Conservation (phyloP, 306 rosid species). For the Dalbergia cultrata region DNA sequence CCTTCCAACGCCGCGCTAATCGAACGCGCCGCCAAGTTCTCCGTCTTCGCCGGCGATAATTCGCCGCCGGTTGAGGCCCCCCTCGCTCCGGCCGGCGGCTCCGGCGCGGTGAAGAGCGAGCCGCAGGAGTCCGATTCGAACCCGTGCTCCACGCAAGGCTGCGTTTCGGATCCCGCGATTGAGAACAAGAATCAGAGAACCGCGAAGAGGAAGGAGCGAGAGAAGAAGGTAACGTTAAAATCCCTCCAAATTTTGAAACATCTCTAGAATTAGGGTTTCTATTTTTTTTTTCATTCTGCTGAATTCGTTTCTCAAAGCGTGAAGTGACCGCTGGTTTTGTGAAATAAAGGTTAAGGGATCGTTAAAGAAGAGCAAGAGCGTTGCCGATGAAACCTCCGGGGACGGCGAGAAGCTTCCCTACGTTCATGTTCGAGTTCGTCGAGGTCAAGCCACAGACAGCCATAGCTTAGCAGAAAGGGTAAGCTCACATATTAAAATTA, state of each 20-base stretch:
- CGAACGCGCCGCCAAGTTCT: constrained; percentile 77
- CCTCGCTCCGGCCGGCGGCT: constrained; percentile 48
- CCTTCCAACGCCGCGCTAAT: constrained; percentile 63
- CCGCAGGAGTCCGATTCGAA: constrained; percentile 80
- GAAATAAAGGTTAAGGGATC: constrained; percentile 68
- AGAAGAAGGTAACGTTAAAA: constrained; percentile 71
- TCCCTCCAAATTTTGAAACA: neutral
- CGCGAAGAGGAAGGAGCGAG: constrained; percentile 88
- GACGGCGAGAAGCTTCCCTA: constrained; percentile 82
- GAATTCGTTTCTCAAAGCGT: constrained; percentile 37
- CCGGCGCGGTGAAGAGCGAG: constrained; percentile 80
- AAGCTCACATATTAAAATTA: constrained; percentile 50
- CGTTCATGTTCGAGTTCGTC: constrained; percentile 96
- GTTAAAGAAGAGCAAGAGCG: constrained; percentile 74
- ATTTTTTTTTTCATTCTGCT: neutral
- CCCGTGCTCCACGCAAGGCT: constrained; percentile 63
- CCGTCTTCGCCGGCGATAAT: constrained; percentile 67
- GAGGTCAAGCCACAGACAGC: constrained; percentile 98
- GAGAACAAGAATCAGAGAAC: constrained; percentile 66
- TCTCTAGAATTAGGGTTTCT: constrained; percentile 54
- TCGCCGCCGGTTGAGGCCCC: constrained; percentile 60
- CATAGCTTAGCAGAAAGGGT: constrained; percentile 98
- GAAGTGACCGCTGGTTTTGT: constrained; percentile 22
- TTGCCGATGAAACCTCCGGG: constrained; percentile 59
- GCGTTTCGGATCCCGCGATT: constrained; percentile 59